phyloP scores from a whole-genome alignment of 345 rosid genomes.

The Pistacia integerrima region DNA sequence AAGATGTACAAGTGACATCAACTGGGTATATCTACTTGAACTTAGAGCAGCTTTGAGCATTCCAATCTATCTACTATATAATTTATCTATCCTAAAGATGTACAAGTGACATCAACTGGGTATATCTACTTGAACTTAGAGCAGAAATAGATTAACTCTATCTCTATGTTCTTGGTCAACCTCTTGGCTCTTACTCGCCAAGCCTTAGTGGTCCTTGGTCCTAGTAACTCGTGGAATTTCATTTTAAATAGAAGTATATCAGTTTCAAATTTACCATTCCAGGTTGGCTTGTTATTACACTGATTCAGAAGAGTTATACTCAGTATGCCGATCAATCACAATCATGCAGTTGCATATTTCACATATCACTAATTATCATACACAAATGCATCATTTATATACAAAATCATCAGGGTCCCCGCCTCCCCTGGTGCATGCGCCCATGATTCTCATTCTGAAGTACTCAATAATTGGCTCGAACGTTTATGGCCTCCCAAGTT shows the following conservation, averaged over 20 bases:
- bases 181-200: no score
- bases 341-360: not conserved
- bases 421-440: not conserved
- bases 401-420: not conserved
- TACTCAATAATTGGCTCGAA: not conserved
- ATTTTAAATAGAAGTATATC: not conserved
- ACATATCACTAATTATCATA: not conserved
- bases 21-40: no score
- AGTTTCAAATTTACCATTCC: not conserved
- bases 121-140: no score
- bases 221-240: no score
- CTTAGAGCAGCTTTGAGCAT: no score
- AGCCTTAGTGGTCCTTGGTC: no score
- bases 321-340: constrained; percentile 2
- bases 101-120: no score
- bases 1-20: no score
- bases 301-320: not conserved
- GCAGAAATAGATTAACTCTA: no score
- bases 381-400: not conserved
- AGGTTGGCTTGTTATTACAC: not conserved
- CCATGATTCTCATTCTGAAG: not conserved
- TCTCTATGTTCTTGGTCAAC: no score
- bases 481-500: not conserved
- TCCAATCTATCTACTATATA: no score
- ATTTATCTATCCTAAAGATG: no score